phyloP scores from a whole-genome alignment of 371 early-diverging fungal genomes.

The Fennellomyces sp. region DNA sequence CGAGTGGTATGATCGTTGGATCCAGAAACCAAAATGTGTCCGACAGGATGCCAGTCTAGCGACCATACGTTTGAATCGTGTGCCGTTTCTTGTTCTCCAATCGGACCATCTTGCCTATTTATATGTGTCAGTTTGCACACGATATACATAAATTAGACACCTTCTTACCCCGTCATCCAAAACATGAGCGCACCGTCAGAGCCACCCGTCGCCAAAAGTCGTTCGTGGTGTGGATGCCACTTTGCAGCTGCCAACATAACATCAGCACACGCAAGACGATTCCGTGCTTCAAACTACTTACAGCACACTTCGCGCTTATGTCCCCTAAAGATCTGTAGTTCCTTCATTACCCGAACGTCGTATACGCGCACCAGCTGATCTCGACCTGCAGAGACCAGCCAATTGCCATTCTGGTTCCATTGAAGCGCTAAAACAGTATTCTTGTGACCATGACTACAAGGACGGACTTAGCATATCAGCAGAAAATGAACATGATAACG shows the following conservation, averaged over 20 bases:
- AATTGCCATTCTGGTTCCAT: conserved; percentile 98
- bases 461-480: background rate
- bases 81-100: conserved; percentile 85
- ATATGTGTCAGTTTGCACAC: too few relatives aligned
- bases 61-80: conserved; percentile 98
- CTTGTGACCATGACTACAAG: conserved; percentile 91
- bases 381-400: conserved; percentile 94
- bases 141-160: background rate
- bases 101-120: conserved; percentile 57
- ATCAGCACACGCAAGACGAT: background rate
- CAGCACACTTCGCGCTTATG: conserved; percentile 96
- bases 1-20: conserved; percentile 97
- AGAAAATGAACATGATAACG: background rate
- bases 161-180: conserved; percentile 86
- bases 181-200: conserved; percentile 93
- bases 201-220: conserved; percentile 93
- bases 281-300: conserved; percentile 36
- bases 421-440: conserved; percentile 92
- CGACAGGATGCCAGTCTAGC: conserved; percentile 99
- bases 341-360: conserved; percentile 97
- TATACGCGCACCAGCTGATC: conserved; percentile 97
- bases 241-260: conserved; percentile 64
- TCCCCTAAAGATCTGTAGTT: conserved; percentile 90
- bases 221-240: conserved; percentile 97
- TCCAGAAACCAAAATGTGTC: conserved; percentile 97